phyloP scores from a whole-genome alignment of 495 filamentous ascomycete genomes.

The Tetracladium setigerum region DNA sequence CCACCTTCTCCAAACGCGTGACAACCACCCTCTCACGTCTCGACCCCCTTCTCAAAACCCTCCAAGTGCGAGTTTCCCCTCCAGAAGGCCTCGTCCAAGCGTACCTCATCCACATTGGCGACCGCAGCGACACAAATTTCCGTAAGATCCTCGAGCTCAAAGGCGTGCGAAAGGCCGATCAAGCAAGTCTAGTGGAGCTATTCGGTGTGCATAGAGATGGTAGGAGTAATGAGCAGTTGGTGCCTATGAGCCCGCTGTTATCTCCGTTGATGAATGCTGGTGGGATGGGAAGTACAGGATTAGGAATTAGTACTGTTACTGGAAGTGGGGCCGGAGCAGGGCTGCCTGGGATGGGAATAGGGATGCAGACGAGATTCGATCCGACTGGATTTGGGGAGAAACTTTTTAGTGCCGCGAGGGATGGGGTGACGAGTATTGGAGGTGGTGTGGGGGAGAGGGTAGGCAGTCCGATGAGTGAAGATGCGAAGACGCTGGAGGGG shows the following conservation, averaged over 20 bases:
- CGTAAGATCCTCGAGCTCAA: constrained; percentile 92
- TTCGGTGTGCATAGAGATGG: constrained; percentile 65
- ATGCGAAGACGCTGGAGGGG: constrained; percentile 65
- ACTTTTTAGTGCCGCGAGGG: constrained; percentile 73
- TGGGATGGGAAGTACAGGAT: constrained; percentile 22
- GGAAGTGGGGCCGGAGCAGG: constrained; percentile 28
- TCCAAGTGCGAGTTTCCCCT: constrained; percentile 87
- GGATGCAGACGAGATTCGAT: constrained; percentile 56
- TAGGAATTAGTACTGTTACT: constrained; percentile 25
- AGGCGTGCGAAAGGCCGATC: constrained; percentile 75
- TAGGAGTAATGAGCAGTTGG: constrained; percentile 40
- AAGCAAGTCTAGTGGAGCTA: constrained; percentile 75
- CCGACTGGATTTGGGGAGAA: constrained; percentile 63
- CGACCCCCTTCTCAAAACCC: constrained; percentile 88
- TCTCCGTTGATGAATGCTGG: constrained; percentile 47
- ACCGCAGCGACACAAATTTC: constrained; percentile 89
- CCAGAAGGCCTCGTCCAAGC: constrained; percentile 93
- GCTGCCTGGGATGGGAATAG: constrained; percentile 25
- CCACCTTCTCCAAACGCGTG: constrained; percentile 80
- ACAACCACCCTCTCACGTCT: constrained; percentile 77
- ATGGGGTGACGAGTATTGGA: constrained; percentile 83
- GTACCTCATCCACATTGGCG: constrained; percentile 90
- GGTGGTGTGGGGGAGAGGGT: constrained; percentile 38
- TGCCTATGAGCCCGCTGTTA: constrained; percentile 50
- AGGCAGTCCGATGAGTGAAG: constrained; percentile 19